Evolutionary conservation across 2,329 filamentous ascomycete species (phyloP), one percentile per base, ranked within the genome.

Genomic region (Aspergillus hiratsukae): DNA sequence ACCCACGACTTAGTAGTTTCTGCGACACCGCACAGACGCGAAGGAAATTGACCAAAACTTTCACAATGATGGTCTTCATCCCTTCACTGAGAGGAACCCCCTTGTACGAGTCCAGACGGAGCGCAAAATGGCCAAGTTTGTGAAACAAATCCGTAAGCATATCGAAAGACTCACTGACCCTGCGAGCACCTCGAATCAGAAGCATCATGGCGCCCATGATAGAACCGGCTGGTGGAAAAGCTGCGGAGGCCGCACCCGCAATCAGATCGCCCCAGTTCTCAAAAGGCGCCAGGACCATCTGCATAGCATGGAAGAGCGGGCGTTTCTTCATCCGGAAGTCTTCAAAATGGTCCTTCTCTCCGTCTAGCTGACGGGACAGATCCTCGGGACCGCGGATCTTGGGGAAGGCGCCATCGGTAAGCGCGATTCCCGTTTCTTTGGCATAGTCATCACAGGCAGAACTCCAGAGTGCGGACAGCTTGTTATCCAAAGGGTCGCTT

Each of bases 101-200:
- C 23, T 41, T 52, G 31, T 56, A 56, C 29, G 54, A 56, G 17
- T 60, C 56, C 37, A 60, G 37, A 2, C 56, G 58, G 46, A 53
- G 43, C 3, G 58, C 53, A 23, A 60, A 60, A 46, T 58, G 19
- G 3, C 56, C 51, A 3, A 58, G 35, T 5, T 57, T 55, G n/a
- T 41, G 51, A 9, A 61, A 56, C 9, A 57, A 28, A 4, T 50
- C 56, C 2, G 11, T 35, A n/a, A 58, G 43, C 28, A 53, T 51
- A 27, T 60, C 53, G 41, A 60, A 60, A 3, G 53, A 23, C 2
- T 60, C 56, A 28, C 58, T 60, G 17, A 60, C 53, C 25, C 46
- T 53, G n/a, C 56, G 53, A 23, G 53, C 56, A 10, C 29, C 31
- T 1, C 50, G 48, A 25, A 58, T 17, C 1, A 58, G 51, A 40